A percentile compares a stretch with the other conserved stretches of the same genome.
phyloP scores from a whole-genome alignment of 2,329 filamentous ascomycete species.

The Phialemonium atrogriseum region DNA sequence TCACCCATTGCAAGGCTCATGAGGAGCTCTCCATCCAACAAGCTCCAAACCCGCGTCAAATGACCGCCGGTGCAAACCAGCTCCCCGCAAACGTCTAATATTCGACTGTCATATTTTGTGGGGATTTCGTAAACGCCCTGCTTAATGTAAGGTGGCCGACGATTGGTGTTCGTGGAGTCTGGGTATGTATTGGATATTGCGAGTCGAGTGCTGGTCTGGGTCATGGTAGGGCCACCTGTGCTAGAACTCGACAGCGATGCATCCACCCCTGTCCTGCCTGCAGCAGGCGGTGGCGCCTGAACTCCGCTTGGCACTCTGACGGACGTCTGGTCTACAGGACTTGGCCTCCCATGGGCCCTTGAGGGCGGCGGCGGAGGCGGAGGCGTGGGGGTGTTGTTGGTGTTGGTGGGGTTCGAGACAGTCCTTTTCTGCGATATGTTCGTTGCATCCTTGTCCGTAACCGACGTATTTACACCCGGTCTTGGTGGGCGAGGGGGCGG shows the following conservation, averaged over 20 bases:
- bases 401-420: slow-evolving; percentile 36
- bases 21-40: slow-evolving; percentile 71
- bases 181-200: slow-evolving; percentile 58
- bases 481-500: slow-evolving; percentile 38
- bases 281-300: slow-evolving; percentile 16
- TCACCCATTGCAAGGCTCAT: slow-evolving; percentile 80
- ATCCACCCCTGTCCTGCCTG: slow-evolving; percentile 7
- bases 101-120: slow-evolving; percentile 78
- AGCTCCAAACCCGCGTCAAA: slow-evolving; percentile 80
- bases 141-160: slow-evolving; percentile 69
- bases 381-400: no score
- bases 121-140: slow-evolving; percentile 66
- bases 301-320: slow-evolving; percentile 29
- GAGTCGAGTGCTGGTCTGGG: slow-evolving; percentile 24
- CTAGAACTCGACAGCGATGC: slow-evolving; percentile 12
- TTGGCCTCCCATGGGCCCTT: slow-evolving; percentile 36
- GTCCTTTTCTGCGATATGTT: slow-evolving; percentile 30
- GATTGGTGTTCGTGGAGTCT: slow-evolving; percentile 75
- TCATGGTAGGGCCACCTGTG: slow-evolving; percentile 26
- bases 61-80: slow-evolving; percentile 81
- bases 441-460: slow-evolving; percentile 3
- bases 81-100: slow-evolving; percentile 83
- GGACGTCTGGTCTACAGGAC: slow-evolving; percentile 39
- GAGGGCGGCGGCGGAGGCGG: slow-evolving; percentile 30
- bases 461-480: slow-evolving; percentile 15